Conservation (phyloP, 2,329 filamentous ascomycete genomes). For the Aspergillus brasiliensis region DNA sequence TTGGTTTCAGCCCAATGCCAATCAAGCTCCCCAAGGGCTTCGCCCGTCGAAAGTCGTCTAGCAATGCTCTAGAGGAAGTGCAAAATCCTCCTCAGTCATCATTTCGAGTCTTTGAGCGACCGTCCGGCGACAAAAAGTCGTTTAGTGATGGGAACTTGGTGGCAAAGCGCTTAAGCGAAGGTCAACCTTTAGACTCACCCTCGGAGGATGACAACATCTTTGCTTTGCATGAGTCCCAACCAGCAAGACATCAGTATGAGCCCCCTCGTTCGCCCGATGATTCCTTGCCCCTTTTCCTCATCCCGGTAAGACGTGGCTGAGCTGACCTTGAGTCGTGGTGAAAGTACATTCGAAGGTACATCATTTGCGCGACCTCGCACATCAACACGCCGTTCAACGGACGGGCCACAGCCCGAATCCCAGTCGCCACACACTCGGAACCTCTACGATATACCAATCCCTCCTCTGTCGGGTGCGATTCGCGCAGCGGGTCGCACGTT, state of each 20-base stretch:
- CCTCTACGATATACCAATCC: constrained; percentile 45
- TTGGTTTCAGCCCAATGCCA: constrained; percentile 46
- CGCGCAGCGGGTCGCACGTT: constrained; percentile 55
- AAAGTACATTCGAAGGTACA: constrained; percentile 48
- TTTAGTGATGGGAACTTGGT: constrained; percentile 44
- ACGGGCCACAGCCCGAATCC: constrained; percentile 45
- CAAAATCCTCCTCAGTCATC: constrained; percentile 46
- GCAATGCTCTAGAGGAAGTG: constrained; percentile 54
- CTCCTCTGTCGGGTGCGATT: constrained; percentile 45
- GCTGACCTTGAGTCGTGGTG: constrained; percentile 45
- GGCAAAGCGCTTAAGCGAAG: constrained; percentile 37
- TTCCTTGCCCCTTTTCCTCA: not conserved
- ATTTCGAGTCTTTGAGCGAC: constrained; percentile 59
- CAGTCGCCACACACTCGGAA: constrained; percentile 41
- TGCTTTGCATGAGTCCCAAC: constrained; percentile 34
- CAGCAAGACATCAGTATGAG: constrained; percentile 42
- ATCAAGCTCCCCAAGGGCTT: constrained; percentile 59
- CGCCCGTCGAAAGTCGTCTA: constrained; percentile 57
- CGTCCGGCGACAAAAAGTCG: constrained; percentile 46
- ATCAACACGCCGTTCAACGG: constrained; percentile 59
- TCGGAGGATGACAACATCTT: constrained; percentile 44
- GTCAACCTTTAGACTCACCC: constrained; percentile 37
- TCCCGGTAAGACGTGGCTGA: constrained; percentile 6
- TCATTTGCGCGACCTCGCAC: constrained; percentile 57
- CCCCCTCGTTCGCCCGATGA: constrained; percentile 13